Conservation (phyloP, 208 protist genomes). For the Herpetomonas tarakana region DNA sequence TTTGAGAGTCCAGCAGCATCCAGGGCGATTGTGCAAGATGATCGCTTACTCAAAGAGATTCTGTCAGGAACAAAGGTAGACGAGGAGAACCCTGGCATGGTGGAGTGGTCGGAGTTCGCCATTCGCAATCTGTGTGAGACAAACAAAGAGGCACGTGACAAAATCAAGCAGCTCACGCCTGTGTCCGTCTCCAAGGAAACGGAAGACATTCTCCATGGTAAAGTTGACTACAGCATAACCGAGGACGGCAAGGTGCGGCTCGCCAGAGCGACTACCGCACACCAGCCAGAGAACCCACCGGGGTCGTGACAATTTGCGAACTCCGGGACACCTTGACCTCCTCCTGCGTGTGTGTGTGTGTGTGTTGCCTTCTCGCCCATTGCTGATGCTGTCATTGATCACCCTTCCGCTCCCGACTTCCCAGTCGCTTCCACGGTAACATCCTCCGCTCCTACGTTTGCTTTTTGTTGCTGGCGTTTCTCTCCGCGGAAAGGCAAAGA, state of each 20-base stretch:
- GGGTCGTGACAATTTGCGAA: neutral
- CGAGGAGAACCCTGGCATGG: conserved; percentile 87
- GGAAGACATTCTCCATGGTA: conserved; percentile 35
- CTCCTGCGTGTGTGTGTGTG: too few relatives aligned
- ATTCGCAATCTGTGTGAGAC: conserved; percentile 82
- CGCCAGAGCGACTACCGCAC: conserved; percentile 9
- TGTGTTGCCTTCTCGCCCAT: too few relatives aligned
- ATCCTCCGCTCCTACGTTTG: too few relatives aligned
- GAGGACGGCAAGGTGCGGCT: conserved; percentile 27
- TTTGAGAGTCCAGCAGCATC: conserved; percentile 39
- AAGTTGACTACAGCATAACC: conserved; percentile 36
- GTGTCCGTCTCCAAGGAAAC: conserved; percentile 47
- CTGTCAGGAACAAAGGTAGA: conserved; percentile 78
- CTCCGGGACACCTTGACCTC: too few relatives aligned
- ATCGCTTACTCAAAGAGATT: conserved; percentile 44
- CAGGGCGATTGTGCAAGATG: conserved; percentile 29
- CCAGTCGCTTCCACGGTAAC: too few relatives aligned
- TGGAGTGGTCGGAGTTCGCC: conserved; percentile 85
- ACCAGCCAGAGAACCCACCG: neutral
- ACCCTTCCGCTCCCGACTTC: too few relatives aligned
- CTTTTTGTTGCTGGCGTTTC: too few relatives aligned
- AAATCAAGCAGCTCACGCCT: conserved; percentile 50
- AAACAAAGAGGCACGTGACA: conserved; percentile 44
- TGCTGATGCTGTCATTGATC: too few relatives aligned
- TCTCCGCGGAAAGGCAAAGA: too few relatives aligned